Conservation (phyloP, 345 rosid species). For the Aquilaria sinensis region DNA sequence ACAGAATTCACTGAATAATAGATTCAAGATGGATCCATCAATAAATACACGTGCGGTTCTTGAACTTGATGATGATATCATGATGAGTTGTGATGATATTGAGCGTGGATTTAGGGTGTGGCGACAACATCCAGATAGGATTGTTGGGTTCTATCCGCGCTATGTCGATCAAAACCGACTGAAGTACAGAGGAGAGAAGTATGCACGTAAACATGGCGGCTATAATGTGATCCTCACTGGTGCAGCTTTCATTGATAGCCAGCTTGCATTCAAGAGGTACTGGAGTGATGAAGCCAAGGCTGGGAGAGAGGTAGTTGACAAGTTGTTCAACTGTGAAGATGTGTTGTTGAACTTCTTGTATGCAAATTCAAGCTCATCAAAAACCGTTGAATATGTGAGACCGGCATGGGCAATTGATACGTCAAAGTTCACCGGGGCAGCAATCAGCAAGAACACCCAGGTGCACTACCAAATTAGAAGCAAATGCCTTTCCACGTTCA, state of each 20-base stretch:
- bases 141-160: slow-evolving; percentile 93
- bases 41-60: slow-evolving; percentile 80
- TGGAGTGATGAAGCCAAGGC: slow-evolving; percentile 51
- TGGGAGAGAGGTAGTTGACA: slow-evolving; percentile 67
- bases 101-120: slow-evolving; percentile 87
- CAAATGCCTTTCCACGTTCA: slow-evolving; percentile 54
- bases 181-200: slow-evolving; percentile 72
- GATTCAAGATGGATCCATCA: slow-evolving; percentile 64
- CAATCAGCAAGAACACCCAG: slow-evolving; percentile 75
- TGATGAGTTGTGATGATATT: slow-evolving; percentile 77
- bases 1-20: slow-evolving; percentile 73
- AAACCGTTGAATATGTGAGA: slow-evolving; percentile 74
- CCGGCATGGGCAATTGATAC: slow-evolving; percentile 86
- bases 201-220: slow-evolving; percentile 60
- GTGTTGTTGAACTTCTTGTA: slow-evolving; percentile 74
- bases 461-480: slow-evolving; percentile 72
- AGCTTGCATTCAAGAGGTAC: slow-evolving; percentile 58
- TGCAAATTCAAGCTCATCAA: slow-evolving; percentile 61
- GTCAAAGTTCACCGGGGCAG: slow-evolving; percentile 76
- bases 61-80: slow-evolving; percentile 94
- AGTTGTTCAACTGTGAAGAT: slow-evolving; percentile 82
- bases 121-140: slow-evolving; percentile 81
- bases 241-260: slow-evolving; percentile 76
- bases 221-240: slow-evolving; percentile 94
- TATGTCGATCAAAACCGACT: slow-evolving; percentile 40